phyloP scores from a whole-genome alignment of 768 basidiomycete genomes.

The Lentinula boryana region DNA sequence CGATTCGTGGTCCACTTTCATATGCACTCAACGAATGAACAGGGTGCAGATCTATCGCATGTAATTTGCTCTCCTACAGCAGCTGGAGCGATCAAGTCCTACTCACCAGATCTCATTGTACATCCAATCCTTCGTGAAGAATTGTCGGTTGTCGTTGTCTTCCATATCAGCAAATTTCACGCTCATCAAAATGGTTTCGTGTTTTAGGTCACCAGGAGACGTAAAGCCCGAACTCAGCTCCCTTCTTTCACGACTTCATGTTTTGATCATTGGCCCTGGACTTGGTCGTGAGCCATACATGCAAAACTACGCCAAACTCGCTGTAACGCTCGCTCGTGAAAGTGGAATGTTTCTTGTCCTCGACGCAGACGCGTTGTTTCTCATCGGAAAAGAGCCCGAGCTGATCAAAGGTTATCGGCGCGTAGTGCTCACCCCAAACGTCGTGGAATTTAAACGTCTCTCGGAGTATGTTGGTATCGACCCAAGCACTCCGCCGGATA shows the following conservation, averaged over 20 bases:
- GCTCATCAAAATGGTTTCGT: neutral
- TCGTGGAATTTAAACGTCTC: slow-evolving; percentile 86
- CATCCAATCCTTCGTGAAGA: slow-evolving; percentile 83
- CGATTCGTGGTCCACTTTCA: no score
- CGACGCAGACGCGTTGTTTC: slow-evolving; percentile 89
- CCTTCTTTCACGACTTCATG: slow-evolving; percentile 83
- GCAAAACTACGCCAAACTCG: slow-evolving; percentile 74
- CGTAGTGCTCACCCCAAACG: slow-evolving; percentile 89
- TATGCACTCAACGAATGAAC: neutral
- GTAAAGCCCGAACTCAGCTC: slow-evolving; percentile 52
- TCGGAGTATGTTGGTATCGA: slow-evolving; percentile 68
- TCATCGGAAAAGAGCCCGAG: slow-evolving; percentile 69
- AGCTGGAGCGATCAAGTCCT: slow-evolving; percentile 91
- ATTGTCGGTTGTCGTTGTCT: slow-evolving; percentile 33
- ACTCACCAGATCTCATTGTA: slow-evolving; percentile 95
- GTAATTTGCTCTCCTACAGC: slow-evolving; percentile 95
- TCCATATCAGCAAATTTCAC: neutral
- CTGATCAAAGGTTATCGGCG: slow-evolving; percentile 81
- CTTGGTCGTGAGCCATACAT: slow-evolving; percentile 89
- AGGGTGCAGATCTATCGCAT: slow-evolving; percentile 95
- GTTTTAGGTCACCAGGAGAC: slow-evolving; percentile 38
- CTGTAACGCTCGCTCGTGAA: slow-evolving; percentile 65
- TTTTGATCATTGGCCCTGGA: slow-evolving; percentile 90
- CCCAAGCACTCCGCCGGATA: slow-evolving; percentile 39
- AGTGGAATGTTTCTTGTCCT: slow-evolving; percentile 86